These are phyloP conservation scores for Ogataea populi-albae DNA, from an alignment of 805 yeast species.

Conservation along the genomic window DNA sequence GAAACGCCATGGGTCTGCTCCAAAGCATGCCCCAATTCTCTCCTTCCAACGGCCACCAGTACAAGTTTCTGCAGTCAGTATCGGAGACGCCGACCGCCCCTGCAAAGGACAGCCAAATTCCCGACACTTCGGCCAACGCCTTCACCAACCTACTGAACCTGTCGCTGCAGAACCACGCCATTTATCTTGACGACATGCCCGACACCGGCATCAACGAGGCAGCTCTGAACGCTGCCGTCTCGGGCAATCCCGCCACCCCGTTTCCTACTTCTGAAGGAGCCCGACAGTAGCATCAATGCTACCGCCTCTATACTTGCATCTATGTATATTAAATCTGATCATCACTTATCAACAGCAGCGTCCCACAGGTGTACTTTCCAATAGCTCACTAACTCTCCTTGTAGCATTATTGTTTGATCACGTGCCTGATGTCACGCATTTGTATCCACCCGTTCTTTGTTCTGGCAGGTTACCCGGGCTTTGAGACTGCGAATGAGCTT, in stretches of 20 bases:
- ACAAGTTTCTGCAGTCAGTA: slow-evolving; percentile 24
- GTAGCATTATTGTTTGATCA: too few relatives aligned
- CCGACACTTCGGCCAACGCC: slow-evolving; percentile 27
- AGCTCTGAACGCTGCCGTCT: slow-evolving; percentile 10
- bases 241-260: slow-evolving; percentile 1
- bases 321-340: background rate
- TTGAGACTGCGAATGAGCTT: background rate
- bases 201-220: slow-evolving; percentile 19
- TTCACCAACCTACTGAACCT: slow-evolving; percentile 28
- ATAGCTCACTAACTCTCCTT: too few relatives aligned
- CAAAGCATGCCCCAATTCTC: slow-evolving; percentile 51
- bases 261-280: background rate
- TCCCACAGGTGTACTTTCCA: too few relatives aligned
- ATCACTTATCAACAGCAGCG: background rate
- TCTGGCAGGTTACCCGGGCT: slow-evolving; percentile 4
- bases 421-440: too few relatives aligned
- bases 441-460: too few relatives aligned
- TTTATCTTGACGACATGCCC: slow-evolving; percentile 26
- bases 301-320: background rate
- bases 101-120: slow-evolving; percentile 9
- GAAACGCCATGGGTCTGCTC: slow-evolving; percentile 45
- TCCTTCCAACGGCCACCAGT: slow-evolving; percentile 59
- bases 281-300: background rate
- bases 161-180: slow-evolving; percentile 26
- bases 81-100: slow-evolving; percentile 4